These are phyloP conservation scores for Phoma sp. DNA, from an alignment of 2,329 filamentous ascomycete genomes.

Conservation along the genomic window DNA sequence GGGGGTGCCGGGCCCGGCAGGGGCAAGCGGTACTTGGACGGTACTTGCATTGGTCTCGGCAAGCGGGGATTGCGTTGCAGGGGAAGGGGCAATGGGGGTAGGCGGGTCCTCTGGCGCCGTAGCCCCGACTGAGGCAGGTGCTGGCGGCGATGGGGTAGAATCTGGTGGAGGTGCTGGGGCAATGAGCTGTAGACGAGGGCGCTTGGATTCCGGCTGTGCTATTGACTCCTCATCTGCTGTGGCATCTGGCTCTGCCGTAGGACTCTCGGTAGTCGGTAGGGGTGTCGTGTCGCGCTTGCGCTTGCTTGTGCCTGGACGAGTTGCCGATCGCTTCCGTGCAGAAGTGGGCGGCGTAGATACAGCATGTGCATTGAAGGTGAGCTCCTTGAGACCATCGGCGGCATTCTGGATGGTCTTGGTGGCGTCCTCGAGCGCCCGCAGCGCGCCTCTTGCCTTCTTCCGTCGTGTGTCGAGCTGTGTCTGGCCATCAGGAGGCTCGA, in stretches of 20 bases:
- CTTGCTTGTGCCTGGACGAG: slow-evolving; percentile 51
- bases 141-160: slow-evolving; percentile 4
- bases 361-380: slow-evolving; percentile 34
- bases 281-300: slow-evolving; percentile 61
- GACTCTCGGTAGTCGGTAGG: slow-evolving; percentile 16
- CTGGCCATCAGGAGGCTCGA: slow-evolving; percentile 74
- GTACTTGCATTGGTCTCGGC: slow-evolving; percentile 25
- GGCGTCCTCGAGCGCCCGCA: slow-evolving; percentile 45
- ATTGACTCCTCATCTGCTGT: slow-evolving; percentile 36
- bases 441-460: slow-evolving; percentile 55
- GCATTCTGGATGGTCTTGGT: slow-evolving; percentile 43
- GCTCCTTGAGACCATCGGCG: slow-evolving; percentile 43
- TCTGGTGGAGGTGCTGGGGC: slow-evolving; percentile 11
- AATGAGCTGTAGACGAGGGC: slow-evolving; percentile 30
- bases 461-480: slow-evolving; percentile 68
- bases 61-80: slow-evolving; percentile 17
- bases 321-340: slow-evolving; percentile 28
- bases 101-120: slow-evolving; percentile 1
- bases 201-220: slow-evolving; percentile 40
- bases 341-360: slow-evolving; percentile 24
- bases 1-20: slow-evolving; percentile 49
- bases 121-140: slow-evolving; percentile 15
- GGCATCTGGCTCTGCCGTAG: slow-evolving; percentile 25
- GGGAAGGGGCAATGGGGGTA: slow-evolving; percentile 17
- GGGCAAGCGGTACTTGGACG: slow-evolving; percentile 52